Evolutionary conservation across 257 asterid species (phyloP), one percentile per base, ranked within the genome.

Genomic region (Solanum verrucosum): DNA sequence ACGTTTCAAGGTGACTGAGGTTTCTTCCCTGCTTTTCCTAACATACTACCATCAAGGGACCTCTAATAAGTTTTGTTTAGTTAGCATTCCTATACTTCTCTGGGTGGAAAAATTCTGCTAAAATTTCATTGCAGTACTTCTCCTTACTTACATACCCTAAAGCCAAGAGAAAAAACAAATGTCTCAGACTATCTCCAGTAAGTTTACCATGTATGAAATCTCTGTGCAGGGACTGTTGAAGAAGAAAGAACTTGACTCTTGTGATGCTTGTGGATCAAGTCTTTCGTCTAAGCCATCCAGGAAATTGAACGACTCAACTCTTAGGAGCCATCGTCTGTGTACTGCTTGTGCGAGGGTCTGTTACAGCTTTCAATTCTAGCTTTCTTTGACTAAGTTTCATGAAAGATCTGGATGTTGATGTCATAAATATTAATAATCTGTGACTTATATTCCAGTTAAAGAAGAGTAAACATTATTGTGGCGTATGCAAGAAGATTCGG

Each of bases 401-500:
- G n/a, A 72, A 52, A 87, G 84, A 84, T 79, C 74, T 59, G 63
- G 72, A 87, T 60, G 42, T 46, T 87, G 21, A 87, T 81, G 23
- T 68, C 79, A 77, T 86, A 20, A 87, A 72, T 87, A 52, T 72
- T 90, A 87, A 83, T 87, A n/a, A 70, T 70, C 12, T 90, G 31
- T 52, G 88, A 90, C 35, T 90, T 90, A 68, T 88, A 72, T 90
- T 90, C 87, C 95, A 97, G 99, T 90, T 94, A 91, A 97, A 95
- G 91, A 97, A 96, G 88, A 91, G 89, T 87, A 97, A 95, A 89
- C 98, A 97, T 90, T 97, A 84, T 87, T 97, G 99, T 90, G 97
- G 96, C 90, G 93, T 97, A 91, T 97, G 99, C 98, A 96, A 97
- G 91, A 95, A 96, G 95, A 96, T 95, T 59, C 92, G 98, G 86